Evolutionary conservation across 441 rosid genomes (phyloP), one percentile per base, ranked within the genome.

Genomic region (Pelargonium myrrhifolium): DNA sequence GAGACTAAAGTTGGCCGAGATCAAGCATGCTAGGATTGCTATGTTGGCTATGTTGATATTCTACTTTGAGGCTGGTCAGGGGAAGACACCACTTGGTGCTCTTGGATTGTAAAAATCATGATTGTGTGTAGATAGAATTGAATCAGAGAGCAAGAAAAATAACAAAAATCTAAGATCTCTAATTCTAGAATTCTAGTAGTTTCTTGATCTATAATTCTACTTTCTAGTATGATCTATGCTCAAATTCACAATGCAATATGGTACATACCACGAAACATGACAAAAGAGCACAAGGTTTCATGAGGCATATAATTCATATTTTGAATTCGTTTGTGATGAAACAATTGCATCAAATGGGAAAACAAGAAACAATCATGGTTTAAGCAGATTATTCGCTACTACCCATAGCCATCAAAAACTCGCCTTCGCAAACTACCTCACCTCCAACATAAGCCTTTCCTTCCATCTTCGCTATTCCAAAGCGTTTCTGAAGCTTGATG

Each of bases 51-150:
- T 93, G 98, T 72, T 93, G 81, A 85, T 88, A 71, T 90, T 93
- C 78, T 93, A 93, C 86, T 89, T 93, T 45, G 98, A 93, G 76
- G 98, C 98, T 60, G 98, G 98, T 1, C 98, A 93, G 78, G 98
- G 97, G 10, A 93, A 93, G 77, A 93, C 98, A 1, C 98, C 98
- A 47, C 96, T 90, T 1, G 92, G 92, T 58, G 98, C 95, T 71
- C 93, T 90, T 65, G 97, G 98, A 53, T 85, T 90, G 86, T 92
- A 31, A 31, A 79, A 87, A 14, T 17, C 17, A 15, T 51, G 56
- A 49, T 14, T 49, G 56, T 49, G 56, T 49, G 56, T 49, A 49
- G 56, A 49, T 49, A 49, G 15, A 15, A 49, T 49, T 49, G 20
- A 49, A 49, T 49, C 37, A 31, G 37, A 31, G 37, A 31, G 37